phyloP scores from a whole-genome alignment of 305 asterid species.

The Stenogyne calaminthoides region DNA sequence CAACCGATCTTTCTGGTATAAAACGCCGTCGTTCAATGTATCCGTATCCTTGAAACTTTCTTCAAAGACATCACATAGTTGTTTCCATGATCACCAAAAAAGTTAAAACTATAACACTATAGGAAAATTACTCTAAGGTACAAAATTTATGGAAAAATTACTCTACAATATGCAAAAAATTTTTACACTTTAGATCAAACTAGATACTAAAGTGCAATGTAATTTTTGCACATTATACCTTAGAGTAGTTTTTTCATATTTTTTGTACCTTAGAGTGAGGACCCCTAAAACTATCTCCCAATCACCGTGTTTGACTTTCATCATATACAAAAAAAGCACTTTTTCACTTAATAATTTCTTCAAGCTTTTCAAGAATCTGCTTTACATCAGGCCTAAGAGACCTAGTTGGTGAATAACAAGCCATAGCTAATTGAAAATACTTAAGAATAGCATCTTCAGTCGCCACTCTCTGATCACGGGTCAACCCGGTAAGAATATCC shows the following conservation, averaged over 20 bases:
- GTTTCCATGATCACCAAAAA: conserved; percentile 21
- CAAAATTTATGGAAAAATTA: no score
- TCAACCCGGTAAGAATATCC: conserved; percentile 45
- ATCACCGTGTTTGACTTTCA: no score
- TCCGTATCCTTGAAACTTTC: background rate
- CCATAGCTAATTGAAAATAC: conserved; percentile 77
- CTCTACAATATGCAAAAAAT: no score
- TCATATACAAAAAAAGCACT: no score
- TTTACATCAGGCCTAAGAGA: conserved; percentile 65
- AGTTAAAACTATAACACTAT: conserved; percentile 26
- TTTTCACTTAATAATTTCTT: conserved; percentile 61
- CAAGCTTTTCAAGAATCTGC: conserved; percentile 67
- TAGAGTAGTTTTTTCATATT: no score
- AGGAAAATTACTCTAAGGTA: no score
- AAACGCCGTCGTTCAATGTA: background rate
- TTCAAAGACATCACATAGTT: conserved; percentile 12
- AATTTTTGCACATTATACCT: no score
- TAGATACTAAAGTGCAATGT: no score
- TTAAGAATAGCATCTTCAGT: conserved; percentile 45
- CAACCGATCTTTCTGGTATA: no score
- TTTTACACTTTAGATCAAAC: no score
- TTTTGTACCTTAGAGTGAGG: no score
- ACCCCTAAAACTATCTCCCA: conserved; percentile 3
- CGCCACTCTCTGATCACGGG: conserved; percentile 30
- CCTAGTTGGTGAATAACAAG: conserved; percentile 81